Evolutionary conservation across 345 rosid genomes (phyloP).

Genomic region (Brassica juncea): DNA sequence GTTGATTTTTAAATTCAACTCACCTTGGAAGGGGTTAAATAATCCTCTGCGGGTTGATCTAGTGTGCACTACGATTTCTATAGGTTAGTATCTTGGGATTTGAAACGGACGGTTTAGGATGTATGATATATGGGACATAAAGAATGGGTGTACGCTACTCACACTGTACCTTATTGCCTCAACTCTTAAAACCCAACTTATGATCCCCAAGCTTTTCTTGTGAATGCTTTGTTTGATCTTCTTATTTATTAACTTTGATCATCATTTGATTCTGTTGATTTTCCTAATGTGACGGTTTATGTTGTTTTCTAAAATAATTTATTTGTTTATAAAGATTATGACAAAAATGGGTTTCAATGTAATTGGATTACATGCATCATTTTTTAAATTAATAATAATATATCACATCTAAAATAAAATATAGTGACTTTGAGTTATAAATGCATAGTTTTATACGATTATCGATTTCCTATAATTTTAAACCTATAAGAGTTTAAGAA

Average conservation of each 20-base stretch:
- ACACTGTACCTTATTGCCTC: not conserved
- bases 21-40: not conserved
- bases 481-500: too few species aligned
- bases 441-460: too few species aligned
- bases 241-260: not conserved
- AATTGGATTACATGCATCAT: not conserved
- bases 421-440: too few species aligned
- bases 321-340: not conserved
- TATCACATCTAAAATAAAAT: too few species aligned
- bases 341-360: not conserved
- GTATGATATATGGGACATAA: not conserved
- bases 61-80: not conserved
- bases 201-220: not conserved
- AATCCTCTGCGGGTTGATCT: not conserved
- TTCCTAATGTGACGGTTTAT: not conserved
- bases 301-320: not conserved
- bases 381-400: too few species aligned
- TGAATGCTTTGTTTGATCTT: not conserved
- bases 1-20: not conserved
- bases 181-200: not conserved
- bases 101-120: not conserved
- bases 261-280: not conserved
- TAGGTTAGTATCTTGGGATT: not conserved
- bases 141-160: not conserved
- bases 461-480: too few species aligned